Percentiles rank a stretch among this genome's conserved stretches.
Evolutionary conservation across 1,139 yeast genomes (phyloP).

Genomic region (Taphrina betulina): DNA sequence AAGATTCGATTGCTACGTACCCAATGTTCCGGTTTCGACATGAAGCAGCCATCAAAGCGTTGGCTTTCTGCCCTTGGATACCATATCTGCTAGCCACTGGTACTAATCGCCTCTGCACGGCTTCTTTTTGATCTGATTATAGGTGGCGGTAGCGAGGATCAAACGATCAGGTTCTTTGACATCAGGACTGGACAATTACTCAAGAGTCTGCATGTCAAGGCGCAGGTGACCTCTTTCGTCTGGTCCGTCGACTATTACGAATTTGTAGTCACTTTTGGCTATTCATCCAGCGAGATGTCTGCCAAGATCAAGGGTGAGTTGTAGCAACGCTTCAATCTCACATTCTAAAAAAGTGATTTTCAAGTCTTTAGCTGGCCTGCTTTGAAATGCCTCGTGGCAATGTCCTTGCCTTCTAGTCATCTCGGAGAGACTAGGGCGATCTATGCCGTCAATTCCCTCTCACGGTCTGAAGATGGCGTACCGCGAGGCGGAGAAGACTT

Average conservation of each 20-base stretch:
- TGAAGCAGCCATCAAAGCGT: constrained; percentile 55
- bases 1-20: neutral
- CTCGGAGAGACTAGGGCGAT: constrained; percentile 57
- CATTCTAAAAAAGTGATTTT: constrained; percentile 44
- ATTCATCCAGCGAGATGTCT: constrained; percentile 46
- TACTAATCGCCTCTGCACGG: constrained; percentile 3
- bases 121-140: constrained; percentile 46
- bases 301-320: constrained; percentile 1
- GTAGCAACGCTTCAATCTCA: neutral
- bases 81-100: constrained; percentile 63
- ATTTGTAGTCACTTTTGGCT: constrained; percentile 78
- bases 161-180: constrained; percentile 81
- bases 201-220: constrained; percentile 55
- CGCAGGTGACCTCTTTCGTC: constrained; percentile 73
- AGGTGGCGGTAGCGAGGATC: constrained; percentile 93
- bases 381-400: constrained; percentile 53
- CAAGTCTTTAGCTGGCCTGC: constrained; percentile 66
- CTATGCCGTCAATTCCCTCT: constrained; percentile 59
- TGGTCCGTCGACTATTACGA: constrained; percentile 71
- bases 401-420: constrained; percentile 49
- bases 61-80: constrained; percentile 71
- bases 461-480: no score
- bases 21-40: constrained; percentile 38
- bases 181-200: constrained; percentile 69
- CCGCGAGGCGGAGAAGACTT: constrained; percentile 12